A percentile compares a stretch with the other conserved stretches of the same genome.
Evolutionary conservation across 1,284 basidiomycete species (phyloP).

Genomic region (Bondarzewia mesenterica): DNA sequence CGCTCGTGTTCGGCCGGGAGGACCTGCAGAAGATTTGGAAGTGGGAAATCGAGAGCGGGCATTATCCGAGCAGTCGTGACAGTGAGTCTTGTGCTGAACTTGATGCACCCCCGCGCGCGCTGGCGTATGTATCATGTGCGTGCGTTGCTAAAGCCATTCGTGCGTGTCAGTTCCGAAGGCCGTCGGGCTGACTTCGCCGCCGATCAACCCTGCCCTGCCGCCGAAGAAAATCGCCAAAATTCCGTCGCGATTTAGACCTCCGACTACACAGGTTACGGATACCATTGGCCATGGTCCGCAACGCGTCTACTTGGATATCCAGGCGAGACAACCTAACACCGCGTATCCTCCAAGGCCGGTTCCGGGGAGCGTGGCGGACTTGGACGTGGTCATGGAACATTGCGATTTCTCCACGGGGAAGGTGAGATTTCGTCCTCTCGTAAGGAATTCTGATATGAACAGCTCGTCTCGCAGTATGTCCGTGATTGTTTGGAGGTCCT

Average conservation of each 20-base stretch:
- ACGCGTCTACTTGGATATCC: slow-evolving; percentile 70
- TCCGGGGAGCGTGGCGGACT: slow-evolving; percentile 74
- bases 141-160: slow-evolving; percentile 41
- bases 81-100: slow-evolving; percentile 55
- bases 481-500: slow-evolving; percentile 73
- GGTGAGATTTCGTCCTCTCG: slow-evolving; percentile 33
- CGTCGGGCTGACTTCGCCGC: slow-evolving; percentile 47
- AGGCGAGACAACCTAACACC: slow-evolving; percentile 44
- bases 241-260: slow-evolving; percentile 36
- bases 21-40: slow-evolving; percentile 86
- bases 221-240: slow-evolving; percentile 33
- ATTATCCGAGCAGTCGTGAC: slow-evolving; percentile 75
- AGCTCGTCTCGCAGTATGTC: slow-evolving; percentile 45
- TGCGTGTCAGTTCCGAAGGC: slow-evolving; percentile 58
- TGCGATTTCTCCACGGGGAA: slow-evolving; percentile 82
- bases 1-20: slow-evolving; percentile 67
- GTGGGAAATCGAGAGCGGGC: slow-evolving; percentile 88
- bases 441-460: slow-evolving; percentile 1
- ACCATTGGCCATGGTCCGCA: slow-evolving; percentile 66
- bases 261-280: slow-evolving; percentile 21
- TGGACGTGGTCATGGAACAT: slow-evolving; percentile 82
- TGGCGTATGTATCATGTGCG: not conserved
- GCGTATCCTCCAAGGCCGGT: slow-evolving; percentile 81
- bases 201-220: slow-evolving; percentile 68
- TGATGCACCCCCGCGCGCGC: too few species aligned